A percentile compares a stretch with the other conserved stretches of the same genome.
These are phyloP conservation scores for Leccinum barrowsii DNA, from an alignment of 768 basidiomycete species.

Conservation along the genomic window DNA sequence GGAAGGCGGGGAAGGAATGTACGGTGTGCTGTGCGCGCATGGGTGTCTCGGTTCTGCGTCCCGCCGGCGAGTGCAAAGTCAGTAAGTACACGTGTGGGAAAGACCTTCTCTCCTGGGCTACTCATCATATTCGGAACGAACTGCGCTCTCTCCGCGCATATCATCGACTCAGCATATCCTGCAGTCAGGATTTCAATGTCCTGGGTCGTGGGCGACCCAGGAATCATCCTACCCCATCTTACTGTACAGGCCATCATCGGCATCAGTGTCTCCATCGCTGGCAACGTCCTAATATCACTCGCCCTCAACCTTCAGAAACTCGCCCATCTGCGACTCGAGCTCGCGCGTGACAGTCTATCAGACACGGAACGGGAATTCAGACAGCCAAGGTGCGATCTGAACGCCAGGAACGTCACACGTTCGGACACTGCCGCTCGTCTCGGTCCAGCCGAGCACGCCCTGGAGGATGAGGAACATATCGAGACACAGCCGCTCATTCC, in stretches of 20 bases:
- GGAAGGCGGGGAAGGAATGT: conserved; percentile 78
- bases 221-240: conserved; percentile 51
- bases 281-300: conserved; percentile 85
- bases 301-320: conserved; percentile 93
- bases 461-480: conserved; percentile 7
- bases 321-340: conserved; percentile 71
- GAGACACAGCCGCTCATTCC: conserved; percentile 31
- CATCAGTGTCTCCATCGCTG: conserved; percentile 76
- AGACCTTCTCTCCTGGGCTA: conserved; percentile 7
- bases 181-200: conserved; percentile 8
- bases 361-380: conserved; percentile 15
- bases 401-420: neutral
- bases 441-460: conserved; percentile 7
- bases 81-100: conserved; percentile 18
- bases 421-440: conserved; percentile 1
- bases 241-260: conserved; percentile 63
- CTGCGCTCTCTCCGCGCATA: no score
- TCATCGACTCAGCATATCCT: neutral
- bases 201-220: conserved; percentile 15
- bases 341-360: conserved; percentile 23
- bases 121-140: neutral
- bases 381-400: neutral
- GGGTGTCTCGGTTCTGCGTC: neutral
- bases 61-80: neutral
- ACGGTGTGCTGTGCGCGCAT: conserved; percentile 82